Evolutionary conservation across 2,329 filamentous ascomycete genomes (phyloP).

Genomic region (Penicillium sp.): DNA sequence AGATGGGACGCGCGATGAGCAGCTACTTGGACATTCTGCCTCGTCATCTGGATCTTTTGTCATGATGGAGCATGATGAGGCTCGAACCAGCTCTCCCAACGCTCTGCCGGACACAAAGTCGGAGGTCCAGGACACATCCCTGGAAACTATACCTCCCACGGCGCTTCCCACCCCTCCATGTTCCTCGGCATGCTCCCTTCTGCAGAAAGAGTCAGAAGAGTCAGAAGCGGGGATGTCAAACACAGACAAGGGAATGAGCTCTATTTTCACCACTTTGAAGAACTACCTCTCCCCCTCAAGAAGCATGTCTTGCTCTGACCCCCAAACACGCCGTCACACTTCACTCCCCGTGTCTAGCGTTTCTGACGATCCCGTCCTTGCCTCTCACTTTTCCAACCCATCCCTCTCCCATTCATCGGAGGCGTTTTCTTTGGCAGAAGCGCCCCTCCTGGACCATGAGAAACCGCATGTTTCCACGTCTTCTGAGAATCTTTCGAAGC

Average conservation of each 20-base stretch:
- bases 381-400: conserved; percentile 72
- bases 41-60: conserved; percentile 48
- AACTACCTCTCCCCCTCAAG: conserved; percentile 48
- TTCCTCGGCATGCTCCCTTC: conserved; percentile 48
- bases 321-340: conserved; percentile 50
- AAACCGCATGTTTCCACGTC: conserved; percentile 47
- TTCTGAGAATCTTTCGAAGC: conserved; percentile 61
- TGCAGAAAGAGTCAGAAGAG: conserved; percentile 50
- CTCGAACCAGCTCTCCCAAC: conserved; percentile 34
- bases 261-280: conserved; percentile 51
- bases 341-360: conserved; percentile 66
- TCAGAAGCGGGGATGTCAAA: conserved; percentile 44
- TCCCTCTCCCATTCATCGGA: conserved; percentile 60
- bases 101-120: conserved; percentile 31
- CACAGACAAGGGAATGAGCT: conserved; percentile 45
- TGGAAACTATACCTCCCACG: conserved; percentile 39
- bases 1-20: conserved; percentile 31
- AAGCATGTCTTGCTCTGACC: conserved; percentile 37
- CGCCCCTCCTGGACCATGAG: conserved; percentile 57
- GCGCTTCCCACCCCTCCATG: conserved; percentile 51
- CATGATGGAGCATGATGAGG: conserved; percentile 46
- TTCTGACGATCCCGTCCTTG: conserved; percentile 68
- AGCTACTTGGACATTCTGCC: conserved; percentile 33
- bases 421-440: conserved; percentile 47
- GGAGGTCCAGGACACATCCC: conserved; percentile 31